phyloP scores from a whole-genome alignment of 371 early-diverging fungal genomes.

The Saksenaea oblongispora region DNA sequence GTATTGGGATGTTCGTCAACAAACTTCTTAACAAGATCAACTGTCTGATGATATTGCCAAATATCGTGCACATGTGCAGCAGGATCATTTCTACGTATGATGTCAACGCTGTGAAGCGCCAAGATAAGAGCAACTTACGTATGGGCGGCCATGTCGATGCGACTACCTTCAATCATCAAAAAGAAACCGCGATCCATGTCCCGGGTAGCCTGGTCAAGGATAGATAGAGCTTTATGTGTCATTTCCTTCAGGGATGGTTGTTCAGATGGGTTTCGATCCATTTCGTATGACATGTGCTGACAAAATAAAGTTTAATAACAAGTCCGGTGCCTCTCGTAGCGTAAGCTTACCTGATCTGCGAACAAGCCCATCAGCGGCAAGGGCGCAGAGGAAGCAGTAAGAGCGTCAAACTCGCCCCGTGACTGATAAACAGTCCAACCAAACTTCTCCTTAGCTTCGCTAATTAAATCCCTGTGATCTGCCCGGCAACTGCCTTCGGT shows the following conservation, averaged over 20 bases:
- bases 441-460: conserved; percentile 44
- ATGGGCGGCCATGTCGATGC: conserved; percentile 39
- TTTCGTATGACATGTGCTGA: conserved; percentile 78
- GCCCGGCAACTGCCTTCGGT: conserved; percentile 66
- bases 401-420: conserved; percentile 60
- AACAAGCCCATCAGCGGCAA: conserved; percentile 85
- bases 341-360: conserved; percentile 48
- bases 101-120: neutral
- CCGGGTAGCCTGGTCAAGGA: conserved; percentile 48
- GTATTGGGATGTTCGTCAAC: conserved; percentile 67
- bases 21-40: conserved; percentile 59
- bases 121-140: conserved; percentile 21
- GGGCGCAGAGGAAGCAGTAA: conserved; percentile 24
- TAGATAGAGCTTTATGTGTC: conserved; percentile 65
- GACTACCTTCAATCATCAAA: conserved; percentile 69
- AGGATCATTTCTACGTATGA: conserved; percentile 66
- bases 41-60: conserved; percentile 67
- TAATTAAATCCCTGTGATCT: conserved; percentile 68
- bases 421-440: conserved; percentile 61
- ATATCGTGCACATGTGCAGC: conserved; percentile 79
- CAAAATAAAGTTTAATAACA: neutral
- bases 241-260: conserved; percentile 79
- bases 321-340: too few relatives aligned
- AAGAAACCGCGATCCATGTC: conserved; percentile 57
- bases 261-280: conserved; percentile 65